Base-by-base conservation (phyloP, 2,329 filamentous ascomycete species). In the Berkeleyomyces basicola region DNA sequence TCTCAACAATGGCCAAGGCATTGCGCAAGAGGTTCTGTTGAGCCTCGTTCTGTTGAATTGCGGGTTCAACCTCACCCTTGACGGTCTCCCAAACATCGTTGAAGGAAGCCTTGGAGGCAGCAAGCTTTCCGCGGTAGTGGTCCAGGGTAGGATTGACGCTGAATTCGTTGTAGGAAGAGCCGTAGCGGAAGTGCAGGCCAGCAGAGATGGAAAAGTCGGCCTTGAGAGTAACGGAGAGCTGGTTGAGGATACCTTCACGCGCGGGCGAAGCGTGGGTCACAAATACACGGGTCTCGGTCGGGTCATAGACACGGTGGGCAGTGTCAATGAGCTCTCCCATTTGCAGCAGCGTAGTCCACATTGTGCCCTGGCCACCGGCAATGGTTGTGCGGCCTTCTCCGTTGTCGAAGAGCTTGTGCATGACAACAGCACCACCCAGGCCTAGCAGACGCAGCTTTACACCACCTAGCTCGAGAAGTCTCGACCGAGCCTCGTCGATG, bases 41-140 rank as follows among this genome's bases (percentile, higher is more conserved):
- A 0, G 89, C 89, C 69, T 95, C 89, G 71, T 96, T 99, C 70
- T 93, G 87, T 64, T 87, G 82, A 66, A 99, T 95, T 4, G 92
- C 93, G 31, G 92, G 88, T 76, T 96, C 90, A 11, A 99, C 93
- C 73, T 99, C 93, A 59, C 85, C 81, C 76, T 95, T 96, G 69
- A 99, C 93, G 1, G 93, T 99, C 74, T 99, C 93, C 93, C 93
- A 99, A 6, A 99, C 93, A 73, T 99, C 93, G 72, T 95, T 96
- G 78, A 99, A 99, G 0, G 93, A 97, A 1, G 93, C 92, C 76
- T 96, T 97, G 59, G 92, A 97, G 10, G 93, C 93, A 60, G 93
- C 92, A 62, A 99, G 84, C 80, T 99, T 99, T 71, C 93, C 95
- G 65, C 95, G 90, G 75, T 99, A 99, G 75, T 99, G 93, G 70